Evolutionary conservation across 495 filamentous ascomycete species (phyloP), one percentile per base, ranked within the genome.

Genomic region (Trichoderma gamsii): DNA sequence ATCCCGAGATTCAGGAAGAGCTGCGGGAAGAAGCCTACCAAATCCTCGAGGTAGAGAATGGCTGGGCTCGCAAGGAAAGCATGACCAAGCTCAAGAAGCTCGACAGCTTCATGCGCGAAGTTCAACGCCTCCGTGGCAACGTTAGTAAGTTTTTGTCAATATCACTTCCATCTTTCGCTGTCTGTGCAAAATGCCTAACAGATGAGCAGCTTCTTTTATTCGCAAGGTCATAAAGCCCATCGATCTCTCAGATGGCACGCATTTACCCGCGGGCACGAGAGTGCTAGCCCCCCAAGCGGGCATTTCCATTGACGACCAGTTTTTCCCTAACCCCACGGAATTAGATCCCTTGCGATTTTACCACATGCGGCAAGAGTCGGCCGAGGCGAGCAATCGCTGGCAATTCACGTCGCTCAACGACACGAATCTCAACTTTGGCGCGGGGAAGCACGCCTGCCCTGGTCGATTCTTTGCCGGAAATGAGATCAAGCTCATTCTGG

Each of bases 41-140:
- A 2, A 77, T 78, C 1, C 68, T 84, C 3, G 69, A 69, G 21
- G 76, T 79, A 38, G 76, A 80, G 13, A 78, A 73, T 6, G 75
- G 70, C 29, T 78, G 76, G 76, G 66, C 64, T 9, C 76, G 71
- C 41, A 80, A 79, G 65, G 76, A 77, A 15, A 79, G 74, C 64
- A 73, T 85, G 68, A 25, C 56, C 25, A 61, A 61, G 29, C 56
- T 87, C 68, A 76, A 75, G 65, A 83, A 83, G 71, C 66, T 87
- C 66, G 85, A 88, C 72, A 82, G 79, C 67, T 85, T 86, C 71
- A 79, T 86, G 64, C 83, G 84, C 63, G 85, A 88, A 69, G 75
- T 76, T 12, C 79, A 81, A 66, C 75, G 85, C 6, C 73, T 82
- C 35, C 79, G 81, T 18, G 72, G 75, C 7, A 78, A 77, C 68